Base-by-base conservation (phyloP, 768 basidiomycete genomes). In the Tylopilus vinaceipallidus region DNA sequence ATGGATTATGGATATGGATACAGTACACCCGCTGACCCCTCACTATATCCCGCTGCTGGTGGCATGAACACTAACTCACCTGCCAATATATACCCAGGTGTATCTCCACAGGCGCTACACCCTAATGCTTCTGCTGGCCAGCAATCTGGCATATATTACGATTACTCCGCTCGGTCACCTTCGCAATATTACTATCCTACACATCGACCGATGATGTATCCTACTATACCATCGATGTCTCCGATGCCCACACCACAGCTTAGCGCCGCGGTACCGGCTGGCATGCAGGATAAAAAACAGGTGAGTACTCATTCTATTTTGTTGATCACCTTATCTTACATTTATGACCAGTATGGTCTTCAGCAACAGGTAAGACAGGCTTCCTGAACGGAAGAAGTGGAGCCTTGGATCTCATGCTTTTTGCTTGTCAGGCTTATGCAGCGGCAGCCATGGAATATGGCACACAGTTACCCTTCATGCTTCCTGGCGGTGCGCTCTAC, bases 141-240 rank as follows among this genome's bases (percentile, higher is more conserved):
- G 55, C 81, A 82, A 55, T 69, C 79, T 29, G 74, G 74, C 32
- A 53, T 81, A 44, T 86, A 80, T 66, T 86, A 80, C 45, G 83
- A 84, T 57, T 87, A 80, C 57, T 63, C 73, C 12, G 69, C 74
- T 39, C 75, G 77, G 37, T 73, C 77, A 4, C 70, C 77, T 11
- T 79, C 83, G 12, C 84, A 80, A 52, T 87, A 75, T 59, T 88
- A 75, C 60, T 85, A 82, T 59, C 73, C 80, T 24, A 59, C 77
- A 13, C 75, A 73, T 52, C 84, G 83, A 59, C 68, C 79, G 6
- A 73, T 86, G 61, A 70, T 86, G 51, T 86, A 82, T 64, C 75
- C 80, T 50, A 64, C 73, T 12, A 73, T 75, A 23, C 71, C 78
- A 13, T 67, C 77, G 23, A 76, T 78, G 45, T 80, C 82, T 6